phyloP scores from a whole-genome alignment of 352 stramenopile genomes.

The Globisporangium polare region DNA sequence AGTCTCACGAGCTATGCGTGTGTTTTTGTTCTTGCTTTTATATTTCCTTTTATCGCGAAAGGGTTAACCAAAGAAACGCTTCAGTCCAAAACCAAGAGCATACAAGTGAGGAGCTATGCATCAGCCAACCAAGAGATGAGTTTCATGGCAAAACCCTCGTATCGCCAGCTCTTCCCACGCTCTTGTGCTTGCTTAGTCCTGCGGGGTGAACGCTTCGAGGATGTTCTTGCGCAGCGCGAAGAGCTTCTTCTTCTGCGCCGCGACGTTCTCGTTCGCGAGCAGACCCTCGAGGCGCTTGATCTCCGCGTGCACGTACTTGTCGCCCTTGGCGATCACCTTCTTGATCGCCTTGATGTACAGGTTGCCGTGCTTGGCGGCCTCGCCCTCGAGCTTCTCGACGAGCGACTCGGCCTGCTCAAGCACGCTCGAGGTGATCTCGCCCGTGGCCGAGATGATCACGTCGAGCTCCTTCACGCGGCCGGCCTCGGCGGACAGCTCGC shows the following conservation, averaged over 20 bases:
- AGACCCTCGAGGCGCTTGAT: slow-evolving; percentile 78
- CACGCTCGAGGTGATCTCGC: slow-evolving; percentile 60
- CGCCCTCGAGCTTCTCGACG: slow-evolving; percentile 66
- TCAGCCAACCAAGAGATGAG: not conserved
- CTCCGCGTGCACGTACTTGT: slow-evolving; percentile 79
- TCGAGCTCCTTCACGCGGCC: slow-evolving; percentile 84
- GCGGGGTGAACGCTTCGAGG: slow-evolving; percentile 60
- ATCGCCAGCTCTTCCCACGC: not conserved
- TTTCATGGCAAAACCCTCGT: not conserved
- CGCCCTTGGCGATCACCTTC: slow-evolving; percentile 88
- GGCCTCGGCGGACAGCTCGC: slow-evolving; percentile 64
- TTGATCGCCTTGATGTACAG: slow-evolving; percentile 89
- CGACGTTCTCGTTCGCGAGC: slow-evolving; percentile 79
- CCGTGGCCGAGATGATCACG: slow-evolving; percentile 69
- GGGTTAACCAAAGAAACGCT: slow-evolving; percentile 6
- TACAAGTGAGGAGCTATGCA: not conserved
- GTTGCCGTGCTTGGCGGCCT: slow-evolving; percentile 70
- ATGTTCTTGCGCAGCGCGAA: slow-evolving; percentile 91
- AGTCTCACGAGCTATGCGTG: not conserved
- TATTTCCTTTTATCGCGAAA: not conserved
- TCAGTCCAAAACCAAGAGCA: not conserved
- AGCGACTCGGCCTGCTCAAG: slow-evolving; percentile 71
- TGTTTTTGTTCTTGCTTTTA: not conserved
- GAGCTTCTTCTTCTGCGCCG: slow-evolving; percentile 85
- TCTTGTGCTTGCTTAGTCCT: slow-evolving; percentile 23